Conservation (phyloP, 768 basidiomycete species). For the Dendrothele bispora region DNA sequence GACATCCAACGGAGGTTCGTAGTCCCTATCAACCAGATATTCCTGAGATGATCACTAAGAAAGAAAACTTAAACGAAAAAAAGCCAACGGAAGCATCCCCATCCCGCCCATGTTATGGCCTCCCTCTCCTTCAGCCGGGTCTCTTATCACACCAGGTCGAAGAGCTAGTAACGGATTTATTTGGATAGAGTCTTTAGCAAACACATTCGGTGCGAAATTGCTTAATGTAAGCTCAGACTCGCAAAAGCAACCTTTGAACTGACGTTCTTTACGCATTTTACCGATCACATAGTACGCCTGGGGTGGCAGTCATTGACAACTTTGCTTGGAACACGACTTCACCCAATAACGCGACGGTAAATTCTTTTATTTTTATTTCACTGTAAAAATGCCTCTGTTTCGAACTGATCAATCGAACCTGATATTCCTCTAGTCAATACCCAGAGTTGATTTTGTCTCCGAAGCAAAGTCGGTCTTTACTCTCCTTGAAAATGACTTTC, state of each 20-base stretch:
- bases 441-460: conserved; percentile 27
- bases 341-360: conserved; percentile 23
- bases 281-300: conserved; percentile 25
- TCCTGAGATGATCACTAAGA: too few relatives aligned
- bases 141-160: conserved; percentile 24
- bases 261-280: not conserved
- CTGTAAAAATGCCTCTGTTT: too few relatives aligned
- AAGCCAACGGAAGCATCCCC: conserved; percentile 32
- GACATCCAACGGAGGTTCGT: conserved; percentile 28
- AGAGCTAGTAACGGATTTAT: conserved; percentile 31
- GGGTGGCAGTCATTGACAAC: conserved; percentile 33
- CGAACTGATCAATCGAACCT: not conserved
- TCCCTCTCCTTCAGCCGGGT: conserved; percentile 30
- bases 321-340: conserved; percentile 32
- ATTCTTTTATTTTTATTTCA: too few relatives aligned
- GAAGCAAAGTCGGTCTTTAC: conserved; percentile 20
- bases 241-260: not conserved
- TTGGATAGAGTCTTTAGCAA: conserved; percentile 30
- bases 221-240: conserved; percentile 23
- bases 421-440: conserved; percentile 15
- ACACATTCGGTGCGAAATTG: conserved; percentile 27
- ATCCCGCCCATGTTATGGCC: conserved; percentile 31
- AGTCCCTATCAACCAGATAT: too few relatives aligned
- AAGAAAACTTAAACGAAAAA: too few relatives aligned
- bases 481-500: too few relatives aligned